phyloP scores from a whole-genome alignment of 2,329 filamentous ascomycete genomes.

The Colletotrichum tabaci region DNA sequence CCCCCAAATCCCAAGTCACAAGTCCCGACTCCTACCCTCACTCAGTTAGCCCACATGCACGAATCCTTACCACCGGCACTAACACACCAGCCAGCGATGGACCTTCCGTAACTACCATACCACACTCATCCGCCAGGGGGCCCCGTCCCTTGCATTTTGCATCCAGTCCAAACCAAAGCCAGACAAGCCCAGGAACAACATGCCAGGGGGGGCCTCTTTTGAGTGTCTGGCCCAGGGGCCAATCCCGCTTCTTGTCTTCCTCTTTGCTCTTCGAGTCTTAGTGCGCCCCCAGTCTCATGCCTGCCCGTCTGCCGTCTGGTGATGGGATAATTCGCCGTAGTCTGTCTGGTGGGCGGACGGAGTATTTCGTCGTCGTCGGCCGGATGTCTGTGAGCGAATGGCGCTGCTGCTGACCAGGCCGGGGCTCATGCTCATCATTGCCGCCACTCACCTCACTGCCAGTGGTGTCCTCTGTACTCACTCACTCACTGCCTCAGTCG shows the following conservation, averaged over 20 bases:
- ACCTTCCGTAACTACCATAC: not conserved
- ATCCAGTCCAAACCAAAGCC: conserved; percentile 26
- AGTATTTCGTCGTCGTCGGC: conserved; percentile 4
- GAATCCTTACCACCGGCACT: not conserved
- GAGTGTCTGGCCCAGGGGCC: conserved; percentile 22
- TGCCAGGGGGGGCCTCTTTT: conserved; percentile 33
- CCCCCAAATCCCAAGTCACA: not conserved
- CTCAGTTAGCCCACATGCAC: not conserved
- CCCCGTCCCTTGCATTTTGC: conserved; percentile 36
- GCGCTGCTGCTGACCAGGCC: no score
- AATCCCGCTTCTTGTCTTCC: conserved; percentile 21
- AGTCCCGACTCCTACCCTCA: no score
- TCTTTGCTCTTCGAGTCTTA: conserved; percentile 17
- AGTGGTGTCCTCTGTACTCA: no score
- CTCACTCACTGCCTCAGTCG: not conserved
- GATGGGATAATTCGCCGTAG: not conserved
- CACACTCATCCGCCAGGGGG: not conserved
- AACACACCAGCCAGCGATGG: not conserved
- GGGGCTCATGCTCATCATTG: not conserved
- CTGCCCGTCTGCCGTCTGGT: not conserved
- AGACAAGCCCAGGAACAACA: conserved; percentile 33
- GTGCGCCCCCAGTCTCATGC: not conserved
- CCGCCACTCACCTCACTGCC: no score
- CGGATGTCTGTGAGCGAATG: conserved; percentile 1
- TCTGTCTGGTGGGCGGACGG: not conserved